These are phyloP conservation scores for Phylloboletellus chloephorus DNA, from an alignment of 1,284 basidiomycete species.

Conservation along the genomic window DNA sequence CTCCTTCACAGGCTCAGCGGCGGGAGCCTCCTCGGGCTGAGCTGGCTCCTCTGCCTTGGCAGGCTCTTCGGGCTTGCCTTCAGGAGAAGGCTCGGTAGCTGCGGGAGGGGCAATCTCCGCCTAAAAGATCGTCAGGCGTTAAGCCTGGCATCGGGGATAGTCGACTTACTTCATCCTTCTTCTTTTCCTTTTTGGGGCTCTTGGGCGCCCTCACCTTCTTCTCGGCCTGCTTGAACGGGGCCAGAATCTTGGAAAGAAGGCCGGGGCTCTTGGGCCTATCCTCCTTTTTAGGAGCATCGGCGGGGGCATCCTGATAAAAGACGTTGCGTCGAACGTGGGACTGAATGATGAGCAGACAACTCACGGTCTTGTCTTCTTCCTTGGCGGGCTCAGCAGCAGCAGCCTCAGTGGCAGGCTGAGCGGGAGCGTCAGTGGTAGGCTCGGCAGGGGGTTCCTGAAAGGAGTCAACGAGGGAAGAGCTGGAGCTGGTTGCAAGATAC, in stretches of 20 bases:
- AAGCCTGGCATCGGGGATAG: not conserved
- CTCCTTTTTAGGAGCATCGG: constrained; percentile 58
- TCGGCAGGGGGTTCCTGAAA: constrained; percentile 34
- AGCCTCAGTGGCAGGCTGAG: constrained; percentile 36
- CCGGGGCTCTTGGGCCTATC: constrained; percentile 74
- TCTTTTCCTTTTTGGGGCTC: constrained; percentile 61
- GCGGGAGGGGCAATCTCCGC: constrained; percentile 21
- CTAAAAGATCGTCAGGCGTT: constrained; percentile 11
- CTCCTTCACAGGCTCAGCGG: constrained; percentile 52
- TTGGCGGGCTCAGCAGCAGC: constrained; percentile 39
- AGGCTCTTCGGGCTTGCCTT: constrained; percentile 35
- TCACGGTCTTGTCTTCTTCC: constrained; percentile 60
- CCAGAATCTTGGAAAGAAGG: constrained; percentile 64
- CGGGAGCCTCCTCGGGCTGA: constrained; percentile 24
- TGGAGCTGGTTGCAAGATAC: not conserved
- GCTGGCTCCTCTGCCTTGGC: constrained; percentile 39
- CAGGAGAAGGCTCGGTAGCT: constrained; percentile 35
- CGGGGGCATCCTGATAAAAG: constrained; percentile 33
- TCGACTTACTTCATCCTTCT: constrained; percentile 60
- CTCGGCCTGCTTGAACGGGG: constrained; percentile 51
- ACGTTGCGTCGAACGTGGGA: constrained; percentile 1
- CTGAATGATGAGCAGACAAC: constrained; percentile 1
- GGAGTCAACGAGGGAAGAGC: too few relatives aligned
- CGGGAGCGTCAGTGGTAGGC: constrained; percentile 33
- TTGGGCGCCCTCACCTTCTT: constrained; percentile 53